Base-by-base conservation (phyloP, 371 early-diverging fungal species). In the Mucor piriformis region DNA sequence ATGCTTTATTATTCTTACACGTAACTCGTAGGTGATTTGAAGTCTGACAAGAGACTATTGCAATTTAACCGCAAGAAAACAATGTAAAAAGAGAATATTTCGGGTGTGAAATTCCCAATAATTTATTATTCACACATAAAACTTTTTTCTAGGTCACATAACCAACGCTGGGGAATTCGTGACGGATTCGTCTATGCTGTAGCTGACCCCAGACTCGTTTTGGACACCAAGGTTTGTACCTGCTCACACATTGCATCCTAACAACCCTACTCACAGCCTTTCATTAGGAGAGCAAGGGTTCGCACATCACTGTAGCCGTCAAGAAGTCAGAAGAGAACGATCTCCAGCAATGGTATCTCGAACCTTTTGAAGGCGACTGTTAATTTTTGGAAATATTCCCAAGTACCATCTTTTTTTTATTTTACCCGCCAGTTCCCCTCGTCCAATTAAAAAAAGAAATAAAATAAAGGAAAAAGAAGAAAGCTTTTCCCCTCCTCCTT, bases 31-130 rank as follows among this genome's bases (percentile, higher is more conserved):
- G 80, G 73, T 29, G 75, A 75, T 35, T 59, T 73, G 42, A 72
- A 57, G 25, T 32, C 65, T 18, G 81, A 72, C 6, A 32, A 52
- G 21, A 29, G 57, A 15, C 44, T 77, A 27, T 38, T 70, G 10
- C 76, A 77, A 63, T 77, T 63, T 40, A 66, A 70, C 35, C 77
- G 74, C 35, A 80, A 80, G 34, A 57, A 60, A 58, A 76, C 77
- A 27, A 64, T 61, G 76, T 73, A 76, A 60, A n/a, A n/a, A n/a
- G n/a, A n/a, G 64, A 42, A 42, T 18, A 18, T 6, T 18, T 27
- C 13, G 11, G 23, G 13, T 29, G 15, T 37, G 15, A 25, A 44
- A 25, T 15, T 43, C 16, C 3, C 20, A 21, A 15, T 15, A 40
- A 40, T 50, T 15, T 53, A 21, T 57, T 20, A 2, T 44, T 50